Evolutionary conservation across 2,329 filamentous ascomycete genomes (phyloP).

Genomic region (Fusarium sp.): DNA sequence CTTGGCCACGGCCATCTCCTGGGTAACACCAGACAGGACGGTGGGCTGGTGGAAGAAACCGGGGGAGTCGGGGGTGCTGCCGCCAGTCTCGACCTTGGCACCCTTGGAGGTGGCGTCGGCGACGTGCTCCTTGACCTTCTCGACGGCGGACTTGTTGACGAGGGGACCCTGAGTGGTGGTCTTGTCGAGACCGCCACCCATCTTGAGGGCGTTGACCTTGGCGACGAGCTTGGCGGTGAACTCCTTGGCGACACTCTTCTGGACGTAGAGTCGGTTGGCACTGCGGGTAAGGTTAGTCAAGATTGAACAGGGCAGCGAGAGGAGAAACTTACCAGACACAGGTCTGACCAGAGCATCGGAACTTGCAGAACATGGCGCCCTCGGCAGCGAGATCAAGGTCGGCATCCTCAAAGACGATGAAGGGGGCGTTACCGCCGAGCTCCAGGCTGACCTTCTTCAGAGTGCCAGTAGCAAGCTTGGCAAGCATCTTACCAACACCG

Average conservation of each 20-base stretch:
- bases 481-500: conserved; percentile 70
- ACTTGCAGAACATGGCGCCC: conserved; percentile 59
- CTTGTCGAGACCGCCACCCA: conserved; percentile 41
- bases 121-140: conserved; percentile 71
- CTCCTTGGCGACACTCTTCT: conserved; percentile 43
- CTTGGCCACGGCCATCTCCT: conserved; percentile 43
- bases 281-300: conserved; percentile 26
- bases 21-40: conserved; percentile 67
- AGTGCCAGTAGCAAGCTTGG: conserved; percentile 67
- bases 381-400: conserved; percentile 69
- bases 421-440: conserved; percentile 75
- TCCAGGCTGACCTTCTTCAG: conserved; percentile 77
- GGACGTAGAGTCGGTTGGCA: conserved; percentile 51
- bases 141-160: conserved; percentile 73
- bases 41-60: conserved; percentile 76
- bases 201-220: conserved; percentile 43
- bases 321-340: conserved; percentile 62
- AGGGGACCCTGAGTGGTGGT: conserved; percentile 51
- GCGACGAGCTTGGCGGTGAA: conserved; percentile 45
- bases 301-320: fast-evolving
- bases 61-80: conserved; percentile 73
- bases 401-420: conserved; percentile 74
- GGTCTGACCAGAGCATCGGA: conserved; percentile 66
- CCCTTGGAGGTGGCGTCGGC: conserved; percentile 70
- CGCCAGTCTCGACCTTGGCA: conserved; percentile 65